phyloP scores from a whole-genome alignment of 2,329 filamentous ascomycete genomes.

The Paraphoma sp. region DNA sequence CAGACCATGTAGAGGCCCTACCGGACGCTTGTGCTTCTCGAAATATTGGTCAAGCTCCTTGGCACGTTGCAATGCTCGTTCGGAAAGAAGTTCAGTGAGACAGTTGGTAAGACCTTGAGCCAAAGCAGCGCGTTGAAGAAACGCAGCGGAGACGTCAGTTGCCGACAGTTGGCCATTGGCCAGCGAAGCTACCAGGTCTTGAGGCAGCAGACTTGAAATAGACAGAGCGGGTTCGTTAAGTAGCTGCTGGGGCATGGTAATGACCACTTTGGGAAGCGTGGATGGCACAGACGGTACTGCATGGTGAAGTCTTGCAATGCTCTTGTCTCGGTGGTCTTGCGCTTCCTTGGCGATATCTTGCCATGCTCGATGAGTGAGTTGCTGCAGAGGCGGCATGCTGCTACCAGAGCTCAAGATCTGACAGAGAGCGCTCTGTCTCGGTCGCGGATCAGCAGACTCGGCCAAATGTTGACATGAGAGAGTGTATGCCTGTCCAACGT shows the following conservation, averaged over 20 bases:
- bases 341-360: slow-evolving; percentile 34
- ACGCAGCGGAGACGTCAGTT: slow-evolving; percentile 32
- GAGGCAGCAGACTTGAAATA: slow-evolving; percentile 28
- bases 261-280: slow-evolving; percentile 28
- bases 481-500: no score
- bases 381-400: slow-evolving; percentile 6
- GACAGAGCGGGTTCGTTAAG: slow-evolving; percentile 16
- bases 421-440: no score
- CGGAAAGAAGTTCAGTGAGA: slow-evolving; percentile 40
- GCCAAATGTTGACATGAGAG: no score
- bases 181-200: slow-evolving; percentile 26
- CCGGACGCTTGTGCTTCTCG: slow-evolving; percentile 42
- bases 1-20: slow-evolving; percentile 58
- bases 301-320: slow-evolving; percentile 25
- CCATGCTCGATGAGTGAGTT: slow-evolving; percentile 23
- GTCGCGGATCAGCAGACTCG: no score
- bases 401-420: no score
- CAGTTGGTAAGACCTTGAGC: slow-evolving; percentile 35
- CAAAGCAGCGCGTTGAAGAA: slow-evolving; percentile 32
- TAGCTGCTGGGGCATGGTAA: slow-evolving; percentile 20
- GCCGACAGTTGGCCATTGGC: slow-evolving; percentile 28
- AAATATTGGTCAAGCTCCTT: slow-evolving; percentile 51
- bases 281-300: slow-evolving; percentile 23
- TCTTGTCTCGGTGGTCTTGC: slow-evolving; percentile 33
- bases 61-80: slow-evolving; percentile 47